Percentiles rank a stretch among this genome's conserved stretches.
Evolutionary conservation across 116 monocot genomes (phyloP).

Genomic region (Zostera marina): DNA sequence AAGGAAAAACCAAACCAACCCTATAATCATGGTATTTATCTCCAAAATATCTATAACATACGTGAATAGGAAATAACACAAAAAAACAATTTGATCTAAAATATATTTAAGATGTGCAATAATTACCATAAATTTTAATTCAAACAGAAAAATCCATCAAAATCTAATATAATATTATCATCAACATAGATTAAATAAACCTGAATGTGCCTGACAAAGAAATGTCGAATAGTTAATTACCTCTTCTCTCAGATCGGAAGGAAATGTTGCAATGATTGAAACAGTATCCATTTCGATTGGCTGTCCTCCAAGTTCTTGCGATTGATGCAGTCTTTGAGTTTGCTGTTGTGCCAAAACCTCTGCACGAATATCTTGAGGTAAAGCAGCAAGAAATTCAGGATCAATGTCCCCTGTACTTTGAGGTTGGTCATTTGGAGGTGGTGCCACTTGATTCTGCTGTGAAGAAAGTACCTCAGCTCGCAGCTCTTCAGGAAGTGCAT

Average conservation of each 20-base stretch:
- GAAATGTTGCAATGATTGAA: slow-evolving; percentile 99
- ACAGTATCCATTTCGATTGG: slow-evolving; percentile 99
- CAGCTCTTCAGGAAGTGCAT: slow-evolving; percentile 94
- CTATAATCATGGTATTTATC: too few relatives aligned
- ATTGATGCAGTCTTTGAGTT: slow-evolving; percentile 61
- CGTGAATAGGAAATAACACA: too few relatives aligned
- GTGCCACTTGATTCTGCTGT: slow-evolving; percentile 68
- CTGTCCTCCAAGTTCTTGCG: slow-evolving; percentile 93
- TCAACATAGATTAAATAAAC: neutral
- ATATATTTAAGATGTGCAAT: too few relatives aligned
- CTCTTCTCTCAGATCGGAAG: slow-evolving; percentile 98
- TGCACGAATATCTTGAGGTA: slow-evolving; percentile 93
- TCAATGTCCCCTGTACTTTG: slow-evolving; percentile 73
- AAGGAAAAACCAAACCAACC: neutral
- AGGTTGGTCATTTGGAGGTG: slow-evolving; percentile 56
- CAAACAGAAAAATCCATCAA: too few relatives aligned
- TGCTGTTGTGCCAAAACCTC: slow-evolving; percentile 92
- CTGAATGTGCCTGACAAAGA: neutral
- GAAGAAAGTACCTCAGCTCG: slow-evolving; percentile 90
- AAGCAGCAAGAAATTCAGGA: slow-evolving; percentile 99
- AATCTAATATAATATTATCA: too few relatives aligned
- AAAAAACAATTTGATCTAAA: too few relatives aligned
- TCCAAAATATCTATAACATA: too few relatives aligned
- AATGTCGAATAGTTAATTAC: slow-evolving; percentile 10
- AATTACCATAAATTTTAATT: too few relatives aligned